phyloP scores from a whole-genome alignment of 2,329 filamentous ascomycete species.

The Beauveria pseudobassiana region DNA sequence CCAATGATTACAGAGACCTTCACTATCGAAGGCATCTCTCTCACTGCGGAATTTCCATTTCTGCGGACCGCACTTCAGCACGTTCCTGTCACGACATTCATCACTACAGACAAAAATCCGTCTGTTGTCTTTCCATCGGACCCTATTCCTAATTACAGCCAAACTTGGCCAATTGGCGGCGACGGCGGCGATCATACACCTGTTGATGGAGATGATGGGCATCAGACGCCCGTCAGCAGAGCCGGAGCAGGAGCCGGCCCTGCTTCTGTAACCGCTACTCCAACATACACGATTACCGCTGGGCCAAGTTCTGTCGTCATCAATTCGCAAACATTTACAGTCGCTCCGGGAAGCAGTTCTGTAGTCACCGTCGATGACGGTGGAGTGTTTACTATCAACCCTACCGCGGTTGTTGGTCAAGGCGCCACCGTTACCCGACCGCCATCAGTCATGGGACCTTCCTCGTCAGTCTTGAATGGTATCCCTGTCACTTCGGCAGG shows the following conservation, averaged over 20 bases:
- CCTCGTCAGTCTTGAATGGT: constrained; percentile 31
- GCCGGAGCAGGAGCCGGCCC: not conserved
- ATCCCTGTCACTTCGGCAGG: constrained; percentile 35
- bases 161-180: constrained; percentile 1
- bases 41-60: not conserved
- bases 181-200: not conserved
- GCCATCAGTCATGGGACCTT: constrained; percentile 20
- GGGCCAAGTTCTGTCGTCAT: constrained; percentile 39
- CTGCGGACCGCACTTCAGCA: not conserved
- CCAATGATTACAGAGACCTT: constrained; percentile 4
- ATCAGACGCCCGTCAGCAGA: not conserved
- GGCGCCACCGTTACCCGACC: constrained; percentile 38
- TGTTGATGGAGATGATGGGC: not conserved
- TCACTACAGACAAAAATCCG: constrained; percentile 50
- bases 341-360: constrained; percentile 29
- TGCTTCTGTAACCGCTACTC: constrained; percentile 8
- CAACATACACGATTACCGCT: constrained; percentile 34
- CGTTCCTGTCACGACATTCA: constrained; percentile 32
- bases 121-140: constrained; percentile 37
- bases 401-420: constrained; percentile 36
- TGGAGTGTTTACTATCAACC: constrained; percentile 40
- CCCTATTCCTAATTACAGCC: constrained; percentile 14
- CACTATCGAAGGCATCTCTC: not conserved
- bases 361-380: constrained; percentile 34
- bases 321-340: constrained; percentile 36